Conservation (phyloP, 768 basidiomycete species). For the Russula compacta region DNA sequence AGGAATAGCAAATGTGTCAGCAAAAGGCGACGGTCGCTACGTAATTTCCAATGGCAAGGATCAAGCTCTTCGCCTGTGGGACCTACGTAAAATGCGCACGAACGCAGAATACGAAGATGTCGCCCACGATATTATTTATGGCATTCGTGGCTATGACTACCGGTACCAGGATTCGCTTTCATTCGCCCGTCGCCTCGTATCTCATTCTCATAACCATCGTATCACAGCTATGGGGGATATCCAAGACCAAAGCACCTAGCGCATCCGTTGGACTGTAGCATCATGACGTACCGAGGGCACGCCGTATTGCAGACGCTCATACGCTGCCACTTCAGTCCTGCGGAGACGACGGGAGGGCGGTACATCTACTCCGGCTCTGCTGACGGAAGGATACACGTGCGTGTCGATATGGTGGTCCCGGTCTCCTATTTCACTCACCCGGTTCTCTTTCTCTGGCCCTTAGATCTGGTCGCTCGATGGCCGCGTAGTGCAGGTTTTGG, state of each 20-base stretch:
- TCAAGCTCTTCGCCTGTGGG: constrained; percentile 86
- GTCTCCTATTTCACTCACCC: background rate
- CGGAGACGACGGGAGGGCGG: constrained; percentile 81
- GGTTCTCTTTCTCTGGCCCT: background rate
- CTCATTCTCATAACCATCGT: background rate
- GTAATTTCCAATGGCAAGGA: constrained; percentile 95
- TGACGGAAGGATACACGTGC: constrained; percentile 77
- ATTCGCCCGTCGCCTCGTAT: background rate
- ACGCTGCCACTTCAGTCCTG: constrained; percentile 92
- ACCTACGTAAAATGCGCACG: constrained; percentile 85
- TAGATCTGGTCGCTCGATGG: constrained; percentile 97
- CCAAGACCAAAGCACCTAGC: constrained; percentile 49
- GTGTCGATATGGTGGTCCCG: constrained; percentile 18
- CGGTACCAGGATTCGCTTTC: constrained; percentile 38
- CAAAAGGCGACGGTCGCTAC: constrained; percentile 95
- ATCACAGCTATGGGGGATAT: constrained; percentile 51
- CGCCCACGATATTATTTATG: constrained; percentile 39
- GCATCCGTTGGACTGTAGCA: constrained; percentile 85
- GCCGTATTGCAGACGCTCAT: constrained; percentile 85
- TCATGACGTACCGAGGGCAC: constrained; percentile 95
- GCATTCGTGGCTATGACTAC: constrained; percentile 65
- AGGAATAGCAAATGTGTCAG: constrained; percentile 88
- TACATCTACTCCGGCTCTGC: constrained; percentile 93
- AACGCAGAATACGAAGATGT: constrained; percentile 57
- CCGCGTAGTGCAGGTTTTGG: constrained; percentile 69